Base-by-base conservation (phyloP, 345 rosid species). In the Kandelia obovata region DNA sequence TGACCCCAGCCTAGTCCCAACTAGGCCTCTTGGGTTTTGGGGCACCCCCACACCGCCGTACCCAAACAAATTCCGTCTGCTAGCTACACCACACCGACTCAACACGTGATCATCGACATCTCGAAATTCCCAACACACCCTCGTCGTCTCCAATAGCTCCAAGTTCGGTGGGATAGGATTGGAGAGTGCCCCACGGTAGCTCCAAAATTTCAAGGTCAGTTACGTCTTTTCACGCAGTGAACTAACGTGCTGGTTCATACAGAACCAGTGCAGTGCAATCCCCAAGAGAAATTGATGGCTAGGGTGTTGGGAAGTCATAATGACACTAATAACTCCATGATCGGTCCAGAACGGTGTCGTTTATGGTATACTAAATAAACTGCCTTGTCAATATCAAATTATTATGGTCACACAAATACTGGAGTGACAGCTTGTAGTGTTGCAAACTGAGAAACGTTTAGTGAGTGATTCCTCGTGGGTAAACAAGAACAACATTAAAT, bases 191-290 rank as follows among this genome's bases (percentile, higher is more conserved):
- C 21, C 21, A 21, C 21, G 21, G 21, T 21, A 21, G 35, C 58
- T 21, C 47, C 21, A 10, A 19, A 55, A 53, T 70, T 70, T 11
- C 19, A 20, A 53, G 67, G 61, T 2, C 11, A 71, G 56, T 63
- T 28, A 23, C 58, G 74, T 63, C 74, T 55, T 71, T 71, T 16
- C 53, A 55, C 2, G 58, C 57, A 43, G 15, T 16, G 16, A 16
- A 19, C 52, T 1, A 52, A 34, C 53, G 59, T 32, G 13, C 5
- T 35, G 39, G 17, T 6, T 21, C 9, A 7, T 26, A 2, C 47
- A 51, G 51, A 51, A 20, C 37, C 20, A 27, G 43, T n/a, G 58
- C 39, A 35, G 27, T 21, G 21, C 61, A 27, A 4, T 52, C 5
- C 0, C 16, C n/a, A 20, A 4, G 52, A 52, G 5, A 39, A n/a